Evolutionary conservation across 257 asterid genomes (phyloP), one percentile per base, ranked within the genome.

Genomic region (Jaltomata sinuosa): DNA sequence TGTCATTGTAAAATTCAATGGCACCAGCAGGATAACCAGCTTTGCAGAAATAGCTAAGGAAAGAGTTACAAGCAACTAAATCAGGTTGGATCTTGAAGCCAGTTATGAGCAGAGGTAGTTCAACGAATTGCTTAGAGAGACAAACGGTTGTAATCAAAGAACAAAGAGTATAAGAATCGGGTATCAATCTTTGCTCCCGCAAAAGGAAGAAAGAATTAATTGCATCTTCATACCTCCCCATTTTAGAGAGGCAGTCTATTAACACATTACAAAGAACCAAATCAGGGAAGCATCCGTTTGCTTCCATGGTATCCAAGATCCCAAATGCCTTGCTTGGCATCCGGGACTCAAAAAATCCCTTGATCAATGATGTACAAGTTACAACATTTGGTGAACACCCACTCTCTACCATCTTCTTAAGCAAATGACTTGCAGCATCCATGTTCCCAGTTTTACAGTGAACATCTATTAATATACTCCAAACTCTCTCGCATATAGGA

Each of bases 151-250:
- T 88, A 29, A 93, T 89, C 36, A 94, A 86, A 82, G 97, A 92
- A 50, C 93, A 90, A 80, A 86, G 90, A 29, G 98, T 93, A 80
- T 91, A 94, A 82, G 90, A 91, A 87, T 94, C 98, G 3, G 98
- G 98, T 27, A 82, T 83, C 68, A 93, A 77, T 64, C 85, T 89
- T 32, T 85, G 89, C 83, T 93, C 89, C 78, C 86, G 91, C 89
- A 93, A 87, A 86, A 89, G 87, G 67, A 85, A 87, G 86, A 89
- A 93, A 74, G 92, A 90, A 84, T 89, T 90, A 71, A 90, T 89
- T 53, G 98, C 95, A 74, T 90, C 92, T 67, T 88, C 84, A 57
- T 90, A 92, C 84, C 92, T 88, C 78, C 97, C 97, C 88, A 92
- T 88, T 89, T 94, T 93, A 59, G 97, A 89, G 83, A 92, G 89